Evolutionary conservation across 1,284 basidiomycete species (phyloP).

Genomic region (Meripilus lineatus): DNA sequence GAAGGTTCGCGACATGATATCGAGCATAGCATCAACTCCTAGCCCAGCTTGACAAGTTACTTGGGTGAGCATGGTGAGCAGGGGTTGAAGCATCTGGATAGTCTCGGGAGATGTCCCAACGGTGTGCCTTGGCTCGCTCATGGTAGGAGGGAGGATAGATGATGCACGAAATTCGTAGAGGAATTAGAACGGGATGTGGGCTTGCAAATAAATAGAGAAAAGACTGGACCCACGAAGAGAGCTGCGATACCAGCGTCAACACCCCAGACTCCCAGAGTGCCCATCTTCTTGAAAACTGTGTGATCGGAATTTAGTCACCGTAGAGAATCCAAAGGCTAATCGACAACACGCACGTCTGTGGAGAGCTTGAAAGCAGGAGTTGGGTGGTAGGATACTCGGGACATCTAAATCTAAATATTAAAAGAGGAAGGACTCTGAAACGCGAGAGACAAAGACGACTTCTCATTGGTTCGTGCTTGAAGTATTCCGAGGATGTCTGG

Average conservation of each 20-base stretch:
- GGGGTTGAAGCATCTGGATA: too few species aligned
- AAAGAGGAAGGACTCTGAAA: too few species aligned
- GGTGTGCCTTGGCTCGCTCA: too few species aligned
- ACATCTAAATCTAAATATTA: too few species aligned
- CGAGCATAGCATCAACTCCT: too few species aligned
- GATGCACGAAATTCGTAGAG: slow-evolving; percentile 8
- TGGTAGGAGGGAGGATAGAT: slow-evolving; percentile 40
- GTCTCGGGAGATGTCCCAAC: too few species aligned
- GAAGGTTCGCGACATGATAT: too few species aligned
- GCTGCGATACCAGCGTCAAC: slow-evolving; percentile 59
- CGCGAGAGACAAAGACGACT: too few species aligned
- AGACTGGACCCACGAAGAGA: slow-evolving; percentile 48
- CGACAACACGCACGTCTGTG: slow-evolving; percentile 16
- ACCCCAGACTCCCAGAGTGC: slow-evolving; percentile 62
- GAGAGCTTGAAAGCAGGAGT: slow-evolving; percentile 16
- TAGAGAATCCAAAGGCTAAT: neutral
- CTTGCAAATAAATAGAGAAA: neutral
- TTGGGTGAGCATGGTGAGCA: too few species aligned
- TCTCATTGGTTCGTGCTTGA: too few species aligned
- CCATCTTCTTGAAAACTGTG: slow-evolving; percentile 45
- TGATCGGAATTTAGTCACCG: slow-evolving; percentile 3
- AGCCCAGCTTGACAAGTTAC: too few species aligned
- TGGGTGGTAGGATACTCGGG: slow-evolving; percentile 22
- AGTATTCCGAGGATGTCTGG: too few species aligned
- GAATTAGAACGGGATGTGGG: slow-evolving; percentile 1